Evolutionary conservation across 108 stramenopile species (phyloP).

Genomic region (Aurantiochytrium sp.): DNA sequence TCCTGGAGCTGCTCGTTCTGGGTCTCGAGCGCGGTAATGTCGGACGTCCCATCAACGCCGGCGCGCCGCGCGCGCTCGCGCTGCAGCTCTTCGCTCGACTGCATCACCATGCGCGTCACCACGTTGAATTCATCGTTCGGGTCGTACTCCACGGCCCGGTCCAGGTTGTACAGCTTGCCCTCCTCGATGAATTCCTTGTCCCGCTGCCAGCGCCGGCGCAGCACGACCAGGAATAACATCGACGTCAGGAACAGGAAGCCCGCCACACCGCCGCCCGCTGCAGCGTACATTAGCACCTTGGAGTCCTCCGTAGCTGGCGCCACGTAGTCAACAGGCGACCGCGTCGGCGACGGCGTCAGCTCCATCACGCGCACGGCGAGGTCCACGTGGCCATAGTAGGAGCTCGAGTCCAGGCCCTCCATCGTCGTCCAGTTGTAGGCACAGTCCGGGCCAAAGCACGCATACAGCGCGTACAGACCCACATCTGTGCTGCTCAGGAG

Average conservation of each 20-base stretch:
- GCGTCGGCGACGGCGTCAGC: not conserved
- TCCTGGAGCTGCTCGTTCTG: not conserved
- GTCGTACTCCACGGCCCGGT: not conserved
- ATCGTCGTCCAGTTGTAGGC: not conserved
- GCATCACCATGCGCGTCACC: not conserved
- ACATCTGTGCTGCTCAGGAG: not conserved
- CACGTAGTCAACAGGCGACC: not conserved
- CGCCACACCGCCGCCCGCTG: not conserved
- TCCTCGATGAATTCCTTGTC: not conserved
- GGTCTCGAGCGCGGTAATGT: not conserved
- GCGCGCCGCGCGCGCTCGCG: not conserved
- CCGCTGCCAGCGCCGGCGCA: not conserved
- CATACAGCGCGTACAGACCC: not conserved
- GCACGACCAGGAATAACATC: not conserved
- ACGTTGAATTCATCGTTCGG: not conserved
- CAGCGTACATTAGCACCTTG: not conserved
- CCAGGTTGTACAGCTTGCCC: not conserved
- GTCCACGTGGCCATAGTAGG: not conserved
- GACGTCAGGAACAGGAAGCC: not conserved
- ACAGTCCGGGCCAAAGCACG: constrained; percentile 24
- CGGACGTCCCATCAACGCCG: not conserved
- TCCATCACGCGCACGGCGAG: not conserved
- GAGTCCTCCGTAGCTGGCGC: not conserved
- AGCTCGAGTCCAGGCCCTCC: not conserved
- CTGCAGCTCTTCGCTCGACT: not conserved